These are phyloP conservation scores for Alternaria brassicae DNA, from an alignment of 2,329 filamentous ascomycete species.

Conservation along the genomic window DNA sequence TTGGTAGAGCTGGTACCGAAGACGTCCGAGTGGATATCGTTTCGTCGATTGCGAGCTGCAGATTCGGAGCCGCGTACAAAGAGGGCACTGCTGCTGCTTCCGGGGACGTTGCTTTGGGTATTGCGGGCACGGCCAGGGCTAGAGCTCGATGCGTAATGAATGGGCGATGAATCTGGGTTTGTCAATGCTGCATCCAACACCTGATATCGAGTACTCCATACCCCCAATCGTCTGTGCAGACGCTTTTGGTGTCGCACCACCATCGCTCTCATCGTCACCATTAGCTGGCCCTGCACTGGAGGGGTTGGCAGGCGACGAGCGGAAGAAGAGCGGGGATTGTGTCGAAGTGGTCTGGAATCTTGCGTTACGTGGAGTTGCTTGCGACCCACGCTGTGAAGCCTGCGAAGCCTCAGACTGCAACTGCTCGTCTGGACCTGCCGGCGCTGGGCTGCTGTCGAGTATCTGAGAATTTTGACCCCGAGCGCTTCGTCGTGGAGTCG, in stretches of 20 bases:
- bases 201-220: constrained; percentile 47
- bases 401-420: constrained; percentile 53
- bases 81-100: constrained; percentile 83
- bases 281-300: constrained; percentile 50
- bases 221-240: constrained; percentile 68
- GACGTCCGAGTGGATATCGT: constrained; percentile 86
- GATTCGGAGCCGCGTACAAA: constrained; percentile 73
- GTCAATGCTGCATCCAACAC: constrained; percentile 18
- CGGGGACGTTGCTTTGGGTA: constrained; percentile 71
- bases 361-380: constrained; percentile 57
- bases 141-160: constrained; percentile 89
- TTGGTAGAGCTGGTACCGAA: constrained; percentile 54
- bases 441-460: constrained; percentile 58
- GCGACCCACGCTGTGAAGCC: constrained; percentile 48
- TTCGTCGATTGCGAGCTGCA: constrained; percentile 71
- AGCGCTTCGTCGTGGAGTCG: constrained; percentile 62
- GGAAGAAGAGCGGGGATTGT: constrained; percentile 79
- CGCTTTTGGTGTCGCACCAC: constrained; percentile 75
- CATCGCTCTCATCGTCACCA: constrained; percentile 60
- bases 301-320: constrained; percentile 63
- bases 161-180: constrained; percentile 82
- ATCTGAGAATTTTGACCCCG: constrained; percentile 63
- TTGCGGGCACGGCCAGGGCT: constrained; percentile 73
- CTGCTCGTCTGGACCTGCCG: constrained; percentile 53
- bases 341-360: constrained; percentile 57